Evolutionary conservation across 306 rosid genomes (phyloP).

Genomic region (Corylus avellana): DNA sequence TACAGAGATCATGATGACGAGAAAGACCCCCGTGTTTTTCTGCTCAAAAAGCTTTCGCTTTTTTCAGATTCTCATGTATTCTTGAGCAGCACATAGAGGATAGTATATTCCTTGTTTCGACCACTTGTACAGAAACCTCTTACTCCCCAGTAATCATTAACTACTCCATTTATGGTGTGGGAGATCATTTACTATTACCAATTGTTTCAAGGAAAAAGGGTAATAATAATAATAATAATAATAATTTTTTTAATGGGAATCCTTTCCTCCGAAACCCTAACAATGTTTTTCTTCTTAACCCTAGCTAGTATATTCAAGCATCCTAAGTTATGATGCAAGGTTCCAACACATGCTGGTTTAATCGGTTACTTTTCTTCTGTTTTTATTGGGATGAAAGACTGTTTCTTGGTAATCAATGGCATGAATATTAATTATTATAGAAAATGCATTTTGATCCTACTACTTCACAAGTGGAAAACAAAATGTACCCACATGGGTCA

Average conservation of each 20-base stretch:
- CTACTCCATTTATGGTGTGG: slow-evolving; percentile 6
- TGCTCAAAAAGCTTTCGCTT: slow-evolving; percentile 25
- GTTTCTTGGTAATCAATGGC: not conserved
- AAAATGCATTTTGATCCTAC: not conserved
- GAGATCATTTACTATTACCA: not conserved
- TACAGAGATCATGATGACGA: slow-evolving; percentile 20
- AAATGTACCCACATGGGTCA: too few species aligned
- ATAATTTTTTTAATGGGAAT: not conserved
- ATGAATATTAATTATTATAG: not conserved
- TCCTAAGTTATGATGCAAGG: not conserved
- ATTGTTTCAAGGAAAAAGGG: not conserved
- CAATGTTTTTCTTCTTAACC: not conserved
- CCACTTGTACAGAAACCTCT: slow-evolving; percentile 8
- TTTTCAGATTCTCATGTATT: slow-evolving; percentile 50
- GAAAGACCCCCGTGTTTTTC: slow-evolving; percentile 23
- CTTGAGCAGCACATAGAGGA: slow-evolving; percentile 41
- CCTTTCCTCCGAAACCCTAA: not conserved
- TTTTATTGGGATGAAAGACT: not conserved
- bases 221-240: not conserved
- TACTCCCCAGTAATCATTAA: not conserved
- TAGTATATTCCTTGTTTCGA: slow-evolving; percentile 9
- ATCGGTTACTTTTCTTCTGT: not conserved
- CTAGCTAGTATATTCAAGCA: not conserved
- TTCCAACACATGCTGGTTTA: too few species aligned
- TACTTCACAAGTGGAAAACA: too few species aligned